Base-by-base conservation (phyloP, 164 flowering plant species). In the Magnolia officinalis region DNA sequence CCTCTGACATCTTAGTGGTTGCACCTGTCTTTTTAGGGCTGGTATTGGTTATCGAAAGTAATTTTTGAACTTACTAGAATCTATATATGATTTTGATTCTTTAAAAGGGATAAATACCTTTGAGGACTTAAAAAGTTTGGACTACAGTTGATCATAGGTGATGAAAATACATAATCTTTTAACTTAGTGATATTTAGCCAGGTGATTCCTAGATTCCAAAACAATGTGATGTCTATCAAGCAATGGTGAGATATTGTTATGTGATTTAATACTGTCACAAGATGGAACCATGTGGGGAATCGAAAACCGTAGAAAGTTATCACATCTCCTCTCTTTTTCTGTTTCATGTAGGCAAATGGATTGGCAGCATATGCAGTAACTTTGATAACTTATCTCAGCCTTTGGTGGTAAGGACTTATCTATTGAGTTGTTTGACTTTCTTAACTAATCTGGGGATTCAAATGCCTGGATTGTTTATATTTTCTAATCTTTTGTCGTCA, bases 331-430 rank as follows among this genome's bases (percentile, higher is more conserved):
- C 67, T 37, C 45, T 5, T 37, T 37, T 71, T 55, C 26, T 77
- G 19, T 71, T 77, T 79, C 29, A 77, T 82, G 85, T 83, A 95
- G 99, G 98, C 95, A 58, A 96, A 93, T 85, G 99, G 99, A 66
- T 63, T 94, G 87, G 80, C 82, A 65, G 96, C 96, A 71, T 96
- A 94, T 87, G 84, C 86, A 52, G 93, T 94, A 72, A 96, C 98
- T 20, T 70, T 96, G 83, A 75, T 90, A 59, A 90, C 99, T 50
- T 96, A 94, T 83, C 64, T 96, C 50, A 71, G 87, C 75, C 91
- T 96, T 74, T 96, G 99, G 99, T 89, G 99, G 99, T 96, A 84
- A 84, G 93, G n/a, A n/a, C 31, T 37, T 58, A 4, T 6, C 50
- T 70, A 24, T 55, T 61, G 10, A 63, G 21, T 26, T 59, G 29